Conservation (phyloP, 139 green algal species). For the Haematococcus lacustris region DNA sequence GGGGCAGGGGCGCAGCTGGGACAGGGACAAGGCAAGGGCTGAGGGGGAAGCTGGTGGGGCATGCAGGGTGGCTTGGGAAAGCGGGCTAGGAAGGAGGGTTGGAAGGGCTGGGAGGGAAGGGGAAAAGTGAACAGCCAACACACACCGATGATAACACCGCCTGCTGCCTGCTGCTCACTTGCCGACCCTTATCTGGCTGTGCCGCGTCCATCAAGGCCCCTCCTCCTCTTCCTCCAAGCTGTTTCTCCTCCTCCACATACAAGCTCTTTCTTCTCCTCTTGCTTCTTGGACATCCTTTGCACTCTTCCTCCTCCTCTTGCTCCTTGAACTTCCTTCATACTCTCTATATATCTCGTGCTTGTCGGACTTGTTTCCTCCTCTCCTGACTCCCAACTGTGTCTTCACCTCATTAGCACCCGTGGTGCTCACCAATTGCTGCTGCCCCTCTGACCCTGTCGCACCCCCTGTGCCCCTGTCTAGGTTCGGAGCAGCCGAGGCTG, state of each 20-base stretch:
- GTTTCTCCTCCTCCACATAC: background rate
- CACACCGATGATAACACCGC: no score
- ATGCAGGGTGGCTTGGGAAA: no score
- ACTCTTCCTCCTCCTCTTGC: background rate
- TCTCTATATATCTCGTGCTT: background rate
- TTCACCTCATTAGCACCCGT: background rate
- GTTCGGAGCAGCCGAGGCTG: slow-evolving; percentile 15
- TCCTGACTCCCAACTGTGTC: background rate
- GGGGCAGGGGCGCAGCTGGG: no score
- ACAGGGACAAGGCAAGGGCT: background rate
- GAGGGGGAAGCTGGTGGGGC: no score
- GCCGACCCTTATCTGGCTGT: no score
- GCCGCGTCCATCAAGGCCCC: no score
- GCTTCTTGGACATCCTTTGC: background rate
- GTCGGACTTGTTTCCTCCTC: background rate
- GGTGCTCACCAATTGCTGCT: no score
- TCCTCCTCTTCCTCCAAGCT: background rate
- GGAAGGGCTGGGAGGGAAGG: no score
- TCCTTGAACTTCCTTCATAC: background rate
- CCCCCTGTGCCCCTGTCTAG: background rate
- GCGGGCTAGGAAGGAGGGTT: no score
- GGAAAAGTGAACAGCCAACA: no score
- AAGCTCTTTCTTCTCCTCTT: background rate
- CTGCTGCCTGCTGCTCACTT: no score
- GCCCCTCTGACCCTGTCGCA: background rate